Evolutionary conservation across 768 basidiomycete genomes (phyloP).

Genomic region (Stropharia rugosoannulata): DNA sequence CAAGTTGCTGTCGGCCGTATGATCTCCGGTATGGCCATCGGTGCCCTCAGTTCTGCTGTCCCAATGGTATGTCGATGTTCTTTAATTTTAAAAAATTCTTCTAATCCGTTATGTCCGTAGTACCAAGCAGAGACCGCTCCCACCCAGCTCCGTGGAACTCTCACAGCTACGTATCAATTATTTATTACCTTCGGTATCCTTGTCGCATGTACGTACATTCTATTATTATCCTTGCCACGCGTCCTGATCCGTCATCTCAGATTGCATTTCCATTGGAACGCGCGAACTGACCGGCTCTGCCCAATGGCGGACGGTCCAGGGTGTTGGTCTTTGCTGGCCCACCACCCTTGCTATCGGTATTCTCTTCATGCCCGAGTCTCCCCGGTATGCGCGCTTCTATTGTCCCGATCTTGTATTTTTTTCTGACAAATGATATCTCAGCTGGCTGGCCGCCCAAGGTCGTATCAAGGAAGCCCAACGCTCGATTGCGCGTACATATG

Average conservation of each 20-base stretch:
- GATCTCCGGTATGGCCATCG: constrained; percentile 66
- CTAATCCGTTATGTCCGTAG: constrained; percentile 20
- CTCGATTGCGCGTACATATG: constrained; percentile 50
- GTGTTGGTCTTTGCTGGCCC: constrained; percentile 63
- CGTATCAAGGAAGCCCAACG: constrained; percentile 46
- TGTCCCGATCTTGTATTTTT: neutral
- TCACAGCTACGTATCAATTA: constrained; percentile 61
- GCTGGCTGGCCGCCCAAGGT: constrained; percentile 58
- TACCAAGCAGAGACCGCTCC: constrained; percentile 77
- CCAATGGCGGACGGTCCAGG: constrained; percentile 65
- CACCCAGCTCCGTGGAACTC: constrained; percentile 65
- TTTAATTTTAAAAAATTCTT: neutral
- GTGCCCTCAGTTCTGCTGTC: constrained; percentile 65
- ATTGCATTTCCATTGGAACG: constrained; percentile 71
- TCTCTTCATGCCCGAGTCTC: constrained; percentile 68
- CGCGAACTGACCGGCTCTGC: constrained; percentile 42
- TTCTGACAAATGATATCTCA: constrained; percentile 12
- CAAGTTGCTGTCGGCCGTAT: constrained; percentile 69
- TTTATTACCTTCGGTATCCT: constrained; percentile 74
- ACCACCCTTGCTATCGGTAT: constrained; percentile 60
- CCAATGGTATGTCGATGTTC: constrained; percentile 46
- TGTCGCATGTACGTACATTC: constrained; percentile 46
- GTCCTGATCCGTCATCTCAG: constrained; percentile 19
- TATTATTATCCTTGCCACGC: constrained; percentile 1
- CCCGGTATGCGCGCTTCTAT: constrained; percentile 30